A percentile compares a stretch with the other conserved stretches of the same genome.
phyloP scores from a whole-genome alignment of 306 rosid species.

The Medicago arabica region DNA sequence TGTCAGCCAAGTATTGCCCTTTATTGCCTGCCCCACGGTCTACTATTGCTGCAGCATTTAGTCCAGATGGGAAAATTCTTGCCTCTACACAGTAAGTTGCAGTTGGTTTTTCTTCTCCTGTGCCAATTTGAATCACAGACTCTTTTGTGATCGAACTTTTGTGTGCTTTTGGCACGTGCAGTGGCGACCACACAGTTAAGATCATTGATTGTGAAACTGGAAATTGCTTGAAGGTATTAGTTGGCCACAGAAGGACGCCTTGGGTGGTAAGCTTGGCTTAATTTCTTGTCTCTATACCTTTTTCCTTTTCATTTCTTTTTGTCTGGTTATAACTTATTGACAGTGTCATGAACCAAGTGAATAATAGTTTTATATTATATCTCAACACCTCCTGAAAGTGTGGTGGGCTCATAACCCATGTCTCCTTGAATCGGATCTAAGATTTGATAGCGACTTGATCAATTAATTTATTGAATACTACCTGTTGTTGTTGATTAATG shows the following conservation, averaged over 20 bases:
- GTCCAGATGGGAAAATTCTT: slow-evolving; percentile 54
- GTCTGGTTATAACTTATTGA: slow-evolving; percentile 12
- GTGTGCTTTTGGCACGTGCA: slow-evolving; percentile 35
- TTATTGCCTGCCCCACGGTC: slow-evolving; percentile 58
- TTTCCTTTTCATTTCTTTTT: slow-evolving; percentile 10
- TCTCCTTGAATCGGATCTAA: slow-evolving; percentile 1
- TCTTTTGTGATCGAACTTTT: slow-evolving; percentile 31
- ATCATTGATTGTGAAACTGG: slow-evolving; percentile 56
- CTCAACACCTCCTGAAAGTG: neutral
- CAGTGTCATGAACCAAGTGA: neutral
- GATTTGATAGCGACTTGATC: neutral
- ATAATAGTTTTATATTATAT: slow-evolving; percentile 5
- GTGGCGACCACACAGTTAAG: slow-evolving; percentile 62
- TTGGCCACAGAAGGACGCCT: slow-evolving; percentile 59
- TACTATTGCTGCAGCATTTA: slow-evolving; percentile 63
- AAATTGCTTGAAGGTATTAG: slow-evolving; percentile 54
- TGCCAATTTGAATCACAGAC: slow-evolving; percentile 14
- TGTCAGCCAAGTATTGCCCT: slow-evolving; percentile 56
- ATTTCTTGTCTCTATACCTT: slow-evolving; percentile 28
- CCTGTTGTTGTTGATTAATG: neutral
- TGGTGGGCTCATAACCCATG: slow-evolving; percentile 1
- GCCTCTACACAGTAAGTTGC: slow-evolving; percentile 62
- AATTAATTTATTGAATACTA: slow-evolving; percentile 5
- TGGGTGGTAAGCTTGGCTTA: slow-evolving; percentile 56
- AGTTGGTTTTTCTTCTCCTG: slow-evolving; percentile 20